phyloP scores from a whole-genome alignment of 306 rosid genomes.

The Corylus heterophylla region DNA sequence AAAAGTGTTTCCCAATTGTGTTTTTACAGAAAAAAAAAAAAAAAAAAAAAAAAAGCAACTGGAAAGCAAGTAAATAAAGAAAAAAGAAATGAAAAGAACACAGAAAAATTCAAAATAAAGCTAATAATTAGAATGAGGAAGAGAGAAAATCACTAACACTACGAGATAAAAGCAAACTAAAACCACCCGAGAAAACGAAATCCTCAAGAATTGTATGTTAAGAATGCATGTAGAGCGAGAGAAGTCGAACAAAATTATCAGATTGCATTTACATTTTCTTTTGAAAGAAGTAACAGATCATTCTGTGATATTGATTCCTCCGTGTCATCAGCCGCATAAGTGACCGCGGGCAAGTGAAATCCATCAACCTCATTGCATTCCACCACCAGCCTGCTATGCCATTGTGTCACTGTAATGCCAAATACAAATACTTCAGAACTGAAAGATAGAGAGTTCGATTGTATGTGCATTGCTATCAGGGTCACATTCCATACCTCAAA shows the following conservation, averaged over 20 bases:
- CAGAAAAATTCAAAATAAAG: not conserved
- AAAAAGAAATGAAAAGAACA: not conserved
- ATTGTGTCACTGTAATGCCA: conserved; percentile 51
- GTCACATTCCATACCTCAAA: conserved; percentile 14
- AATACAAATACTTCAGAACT: conserved; percentile 20
- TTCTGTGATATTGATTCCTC: conserved; percentile 60
- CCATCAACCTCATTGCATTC: conserved; percentile 65
- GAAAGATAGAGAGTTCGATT: not conserved
- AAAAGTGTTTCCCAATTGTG: not conserved
- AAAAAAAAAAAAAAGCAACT: not conserved
- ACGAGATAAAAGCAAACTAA: not conserved
- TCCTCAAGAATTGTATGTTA: not conserved
- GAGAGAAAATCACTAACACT: not conserved
- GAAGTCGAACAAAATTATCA: not conserved
- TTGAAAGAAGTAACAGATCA: conserved; percentile 81
- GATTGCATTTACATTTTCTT: conserved; percentile 56
- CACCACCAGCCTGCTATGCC: conserved; percentile 66
- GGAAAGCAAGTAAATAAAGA: not conserved
- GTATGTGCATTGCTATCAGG: not conserved
- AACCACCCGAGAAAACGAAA: not conserved
- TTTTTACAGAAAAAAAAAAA: not conserved
- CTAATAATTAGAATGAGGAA: not conserved
- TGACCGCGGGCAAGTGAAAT: conserved; percentile 67
- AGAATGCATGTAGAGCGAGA: not conserved
- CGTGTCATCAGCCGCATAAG: conserved; percentile 32